Percentiles rank a stretch among this genome's conserved stretches.
phyloP scores from a whole-genome alignment of 169 alveolate species.

The Plasmodium sp. region DNA sequence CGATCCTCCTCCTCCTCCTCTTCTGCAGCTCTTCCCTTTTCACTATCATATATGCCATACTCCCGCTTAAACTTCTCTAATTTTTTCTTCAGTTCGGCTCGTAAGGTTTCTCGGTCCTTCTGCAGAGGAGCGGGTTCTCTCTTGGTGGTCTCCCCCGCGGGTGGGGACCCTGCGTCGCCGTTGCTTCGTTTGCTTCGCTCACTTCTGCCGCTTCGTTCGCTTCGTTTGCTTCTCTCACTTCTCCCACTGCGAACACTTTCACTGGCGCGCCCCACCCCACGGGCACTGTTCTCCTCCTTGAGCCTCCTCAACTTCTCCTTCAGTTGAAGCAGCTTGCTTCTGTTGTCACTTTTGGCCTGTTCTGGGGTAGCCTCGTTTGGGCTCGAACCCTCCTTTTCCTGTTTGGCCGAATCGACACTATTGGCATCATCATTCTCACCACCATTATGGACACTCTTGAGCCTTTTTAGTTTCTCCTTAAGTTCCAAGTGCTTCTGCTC shows the following conservation, averaged over 20 bases:
- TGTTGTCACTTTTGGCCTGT: not conserved
- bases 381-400: not conserved
- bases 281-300: not conserved
- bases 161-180: not conserved
- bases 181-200: not conserved
- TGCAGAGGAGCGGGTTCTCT: not conserved
- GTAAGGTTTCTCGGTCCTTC: slow-evolving; percentile 11
- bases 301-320: slow-evolving; percentile 2
- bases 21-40: not conserved
- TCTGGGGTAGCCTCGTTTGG: not conserved
- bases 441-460: not conserved
- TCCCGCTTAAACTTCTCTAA: slow-evolving; percentile 60
- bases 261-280: not conserved
- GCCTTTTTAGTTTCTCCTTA: slow-evolving; percentile 50
- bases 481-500: slow-evolving; percentile 48
- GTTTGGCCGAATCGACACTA: not conserved
- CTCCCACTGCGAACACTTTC: not conserved
- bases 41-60: slow-evolving; percentile 8
- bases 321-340: not conserved
- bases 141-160: not conserved
- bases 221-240: not conserved
- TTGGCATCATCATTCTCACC: not conserved
- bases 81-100: slow-evolving; percentile 31
- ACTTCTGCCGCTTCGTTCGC: not conserved
- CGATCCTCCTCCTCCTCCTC: not conserved